Conservation (phyloP, 2,329 filamentous ascomycete species). For the Pseudopithomyces chartarum region DNA sequence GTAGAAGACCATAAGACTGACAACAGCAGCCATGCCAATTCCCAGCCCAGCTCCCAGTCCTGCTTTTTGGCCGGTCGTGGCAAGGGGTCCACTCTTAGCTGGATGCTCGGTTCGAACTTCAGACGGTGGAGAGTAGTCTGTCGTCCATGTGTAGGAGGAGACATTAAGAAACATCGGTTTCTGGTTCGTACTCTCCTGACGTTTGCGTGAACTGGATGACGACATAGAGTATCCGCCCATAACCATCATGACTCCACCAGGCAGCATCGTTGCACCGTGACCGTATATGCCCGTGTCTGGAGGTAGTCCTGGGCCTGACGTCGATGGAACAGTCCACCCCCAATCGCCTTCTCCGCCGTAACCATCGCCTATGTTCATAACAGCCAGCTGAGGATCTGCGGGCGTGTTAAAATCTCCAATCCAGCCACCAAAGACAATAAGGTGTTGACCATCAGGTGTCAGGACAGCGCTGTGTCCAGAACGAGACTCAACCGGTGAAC, state of each 20-base stretch:
- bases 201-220: slow-evolving; percentile 36
- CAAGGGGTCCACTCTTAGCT: slow-evolving; percentile 39
- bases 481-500: slow-evolving; percentile 69
- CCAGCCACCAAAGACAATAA: slow-evolving; percentile 89
- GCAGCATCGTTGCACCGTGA: slow-evolving; percentile 65
- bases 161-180: slow-evolving; percentile 64
- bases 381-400: slow-evolving; percentile 78
- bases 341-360: slow-evolving; percentile 69
- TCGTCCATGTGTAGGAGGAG: slow-evolving; percentile 63
- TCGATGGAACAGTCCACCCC: slow-evolving; percentile 69
- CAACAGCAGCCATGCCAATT: slow-evolving; percentile 49
- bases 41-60: slow-evolving; percentile 53
- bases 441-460: slow-evolving; percentile 74
- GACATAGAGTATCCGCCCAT: slow-evolving; percentile 62
- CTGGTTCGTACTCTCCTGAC: slow-evolving; percentile 50
- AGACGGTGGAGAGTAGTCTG: slow-evolving; percentile 59
- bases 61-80: slow-evolving; percentile 52
- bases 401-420: slow-evolving; percentile 78
- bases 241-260: slow-evolving; percentile 66
- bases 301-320: slow-evolving; percentile 50
- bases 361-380: slow-evolving; percentile 75
- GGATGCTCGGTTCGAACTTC: slow-evolving; percentile 16
- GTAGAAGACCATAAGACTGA: slow-evolving; percentile 50
- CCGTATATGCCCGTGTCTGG: slow-evolving; percentile 61
- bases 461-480: slow-evolving; percentile 89